phyloP scores from a whole-genome alignment of 78 protist species.

The Protostelium mycophagum region DNA sequence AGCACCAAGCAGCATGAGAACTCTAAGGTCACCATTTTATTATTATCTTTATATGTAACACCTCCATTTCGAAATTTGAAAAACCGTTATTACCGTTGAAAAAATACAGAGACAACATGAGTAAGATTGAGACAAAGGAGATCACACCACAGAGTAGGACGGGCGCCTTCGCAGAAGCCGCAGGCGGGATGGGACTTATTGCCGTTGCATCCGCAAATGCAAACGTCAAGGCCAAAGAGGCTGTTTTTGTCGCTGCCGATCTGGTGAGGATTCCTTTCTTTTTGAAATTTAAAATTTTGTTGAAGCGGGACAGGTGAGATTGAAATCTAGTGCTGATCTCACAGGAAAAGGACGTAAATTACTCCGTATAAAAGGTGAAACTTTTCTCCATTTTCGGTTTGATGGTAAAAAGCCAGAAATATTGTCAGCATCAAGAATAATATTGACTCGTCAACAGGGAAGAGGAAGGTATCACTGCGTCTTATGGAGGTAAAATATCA shows the following conservation, averaged over 20 bases:
- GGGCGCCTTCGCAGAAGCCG: neutral
- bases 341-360: neutral
- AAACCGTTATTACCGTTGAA: neutral
- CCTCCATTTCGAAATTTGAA: too few relatives aligned
- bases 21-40: neutral
- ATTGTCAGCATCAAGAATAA: neutral
- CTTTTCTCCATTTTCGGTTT: too few relatives aligned
- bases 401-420: too few relatives aligned
- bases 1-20: neutral
- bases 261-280: too few relatives aligned
- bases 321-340: neutral
- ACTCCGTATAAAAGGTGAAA: neutral
- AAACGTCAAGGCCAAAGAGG: neutral
- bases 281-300: too few relatives aligned
- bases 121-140: neutral
- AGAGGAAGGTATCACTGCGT: neutral
- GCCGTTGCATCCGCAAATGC: neutral
- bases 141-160: neutral
- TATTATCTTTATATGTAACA: too few relatives aligned
- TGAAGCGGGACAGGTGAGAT: neutral
- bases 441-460: neutral
- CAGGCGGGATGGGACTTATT: neutral
- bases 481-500: neutral
- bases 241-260: neutral
- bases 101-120: neutral